Percentiles rank a stretch among this genome's conserved stretches.
phyloP scores from a whole-genome alignment of 2,329 filamentous ascomycete genomes.

The Penicillium janthinellum region DNA sequence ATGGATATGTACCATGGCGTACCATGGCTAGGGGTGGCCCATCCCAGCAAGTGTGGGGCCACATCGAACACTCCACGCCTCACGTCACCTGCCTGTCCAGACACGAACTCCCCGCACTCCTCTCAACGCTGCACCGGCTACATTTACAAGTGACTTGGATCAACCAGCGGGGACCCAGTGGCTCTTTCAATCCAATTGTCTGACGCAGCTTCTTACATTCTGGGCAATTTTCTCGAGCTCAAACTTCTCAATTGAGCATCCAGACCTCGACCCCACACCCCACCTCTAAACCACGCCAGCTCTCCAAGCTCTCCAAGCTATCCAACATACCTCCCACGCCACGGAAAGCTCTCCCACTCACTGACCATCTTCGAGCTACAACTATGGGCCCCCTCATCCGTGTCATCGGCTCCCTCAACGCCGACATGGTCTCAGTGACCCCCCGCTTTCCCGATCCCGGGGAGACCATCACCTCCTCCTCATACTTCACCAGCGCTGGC shows the following conservation, averaged over 20 bases:
- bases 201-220: not conserved
- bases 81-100: not conserved
- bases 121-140: not conserved
- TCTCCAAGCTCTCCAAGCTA: not conserved
- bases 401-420: conserved; percentile 90
- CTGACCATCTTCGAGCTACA: not conserved
- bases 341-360: not conserved
- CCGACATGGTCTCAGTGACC: conserved; percentile 87
- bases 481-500: conserved; percentile 78
- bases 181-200: not conserved
- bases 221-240: not conserved
- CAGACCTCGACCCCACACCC: not conserved
- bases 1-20: no score
- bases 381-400: conserved; percentile 62
- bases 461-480: conserved; percentile 80
- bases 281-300: no score
- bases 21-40: not conserved
- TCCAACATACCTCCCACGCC: not conserved
- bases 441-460: conserved; percentile 79
- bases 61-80: not conserved
- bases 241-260: not conserved
- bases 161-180: not conserved
- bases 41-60: not conserved
- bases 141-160: not conserved
- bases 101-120: not conserved